These are phyloP conservation scores for Fusarium abutilonis DNA, from an alignment of 2,329 filamentous ascomycete genomes.

Conservation along the genomic window DNA sequence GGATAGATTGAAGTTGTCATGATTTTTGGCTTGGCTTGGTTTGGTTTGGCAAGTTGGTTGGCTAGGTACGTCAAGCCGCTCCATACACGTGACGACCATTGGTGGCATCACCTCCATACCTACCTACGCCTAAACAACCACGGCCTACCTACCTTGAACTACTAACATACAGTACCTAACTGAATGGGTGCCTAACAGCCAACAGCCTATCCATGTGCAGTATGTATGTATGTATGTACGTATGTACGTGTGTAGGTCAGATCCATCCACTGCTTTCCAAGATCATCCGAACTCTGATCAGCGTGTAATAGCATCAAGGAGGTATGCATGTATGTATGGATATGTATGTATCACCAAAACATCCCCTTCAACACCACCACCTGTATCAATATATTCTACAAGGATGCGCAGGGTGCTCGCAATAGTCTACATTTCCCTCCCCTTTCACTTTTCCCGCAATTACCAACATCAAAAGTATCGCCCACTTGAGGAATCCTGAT, in stretches of 20 bases:
- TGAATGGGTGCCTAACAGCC: neutral
- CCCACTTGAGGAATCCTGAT: constrained; percentile 40
- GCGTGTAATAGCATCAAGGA: constrained; percentile 7
- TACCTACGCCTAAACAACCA: neutral
- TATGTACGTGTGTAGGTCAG: too few species aligned
- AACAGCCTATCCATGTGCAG: neutral
- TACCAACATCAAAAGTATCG: constrained; percentile 38
- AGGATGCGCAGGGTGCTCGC: constrained; percentile 22
- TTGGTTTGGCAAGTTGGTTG: neutral
- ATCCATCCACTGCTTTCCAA: neutral
- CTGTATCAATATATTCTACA: constrained; percentile 39
- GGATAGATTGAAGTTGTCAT: constrained; percentile 11
- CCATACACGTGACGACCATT: constrained; percentile 28
- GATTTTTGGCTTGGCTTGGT: neutral
- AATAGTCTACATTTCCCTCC: constrained; percentile 33
- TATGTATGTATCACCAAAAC: neutral
- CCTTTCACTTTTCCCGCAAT: constrained; percentile 24
- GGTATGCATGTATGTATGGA: neutral
- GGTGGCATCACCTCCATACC: neutral
- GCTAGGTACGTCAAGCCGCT: constrained; percentile 1
- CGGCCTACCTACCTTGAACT: neutral
- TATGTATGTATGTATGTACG: too few species aligned
- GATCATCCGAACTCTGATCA: constrained; percentile 7
- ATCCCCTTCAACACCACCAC: constrained; percentile 13
- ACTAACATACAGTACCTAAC: too few species aligned